Evolutionary conservation across 306 rosid species (phyloP).

Genomic region (Quercus bicolor): DNA sequence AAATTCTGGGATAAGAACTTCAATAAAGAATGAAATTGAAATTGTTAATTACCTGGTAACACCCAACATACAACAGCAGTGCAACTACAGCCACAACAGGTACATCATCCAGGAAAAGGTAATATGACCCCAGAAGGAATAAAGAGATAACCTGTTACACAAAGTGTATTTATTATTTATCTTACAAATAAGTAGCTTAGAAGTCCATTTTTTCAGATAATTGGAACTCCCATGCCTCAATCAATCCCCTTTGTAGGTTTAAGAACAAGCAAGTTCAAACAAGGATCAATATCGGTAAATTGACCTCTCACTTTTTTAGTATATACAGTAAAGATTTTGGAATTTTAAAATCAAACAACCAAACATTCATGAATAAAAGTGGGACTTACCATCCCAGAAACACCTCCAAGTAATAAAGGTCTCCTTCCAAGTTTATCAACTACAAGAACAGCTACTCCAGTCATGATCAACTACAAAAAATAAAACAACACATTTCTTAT

Average conservation of each 20-base stretch:
- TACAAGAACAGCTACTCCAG: conserved; percentile 76
- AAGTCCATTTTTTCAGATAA: conserved; percentile 5
- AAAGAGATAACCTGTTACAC: conserved; percentile 75
- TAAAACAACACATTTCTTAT: not conserved
- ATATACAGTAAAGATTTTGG: not conserved
- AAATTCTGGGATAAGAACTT: not conserved
- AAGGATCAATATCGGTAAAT: not conserved
- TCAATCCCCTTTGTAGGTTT: conserved; percentile 2
- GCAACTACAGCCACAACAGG: conserved; percentile 74
- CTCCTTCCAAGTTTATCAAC: conserved; percentile 95
- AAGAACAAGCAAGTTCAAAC: not conserved
- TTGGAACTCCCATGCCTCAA: conserved; percentile 6
- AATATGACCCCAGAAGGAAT: conserved; percentile 84
- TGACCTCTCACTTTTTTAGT: conserved; percentile 3
- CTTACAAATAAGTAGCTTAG: not conserved
- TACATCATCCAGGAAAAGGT: conserved; percentile 59
- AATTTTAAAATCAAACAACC: conserved; percentile 5
- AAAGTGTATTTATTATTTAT: not conserved
- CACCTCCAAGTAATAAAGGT: conserved; percentile 90
- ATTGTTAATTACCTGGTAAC: conserved; percentile 74
- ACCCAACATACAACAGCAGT: conserved; percentile 79
- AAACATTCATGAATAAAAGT: not conserved
- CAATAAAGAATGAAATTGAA: conserved; percentile 13
- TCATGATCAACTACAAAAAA: conserved; percentile 72
- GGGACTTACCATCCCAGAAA: conserved; percentile 78